phyloP scores from a whole-genome alignment of 2,329 filamentous ascomycete genomes.

The Colletotrichum theobromicola region DNA sequence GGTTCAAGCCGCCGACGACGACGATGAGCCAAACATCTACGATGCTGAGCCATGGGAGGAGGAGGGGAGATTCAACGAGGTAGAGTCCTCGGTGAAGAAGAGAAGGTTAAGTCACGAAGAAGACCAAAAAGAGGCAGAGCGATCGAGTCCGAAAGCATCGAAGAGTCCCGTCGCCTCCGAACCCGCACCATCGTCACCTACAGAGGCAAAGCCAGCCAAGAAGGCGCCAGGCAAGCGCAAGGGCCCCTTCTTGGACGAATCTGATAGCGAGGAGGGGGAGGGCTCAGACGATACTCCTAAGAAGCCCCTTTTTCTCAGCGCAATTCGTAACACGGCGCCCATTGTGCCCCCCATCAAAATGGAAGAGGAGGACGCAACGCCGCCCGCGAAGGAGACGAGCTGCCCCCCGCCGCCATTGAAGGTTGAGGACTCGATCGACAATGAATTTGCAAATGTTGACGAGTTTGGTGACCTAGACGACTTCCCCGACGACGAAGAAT shows the following conservation, averaged over 20 bases:
- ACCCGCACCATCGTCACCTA: background rate
- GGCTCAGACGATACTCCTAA: slow-evolving; percentile 17
- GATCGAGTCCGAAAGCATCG: background rate
- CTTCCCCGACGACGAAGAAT: slow-evolving; percentile 52
- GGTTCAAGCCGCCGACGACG: background rate
- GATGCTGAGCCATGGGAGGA: slow-evolving; percentile 4
- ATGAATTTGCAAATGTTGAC: slow-evolving; percentile 41
- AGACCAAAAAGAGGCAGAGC: background rate
- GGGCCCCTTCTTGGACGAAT: slow-evolving; percentile 76
- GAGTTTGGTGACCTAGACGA: slow-evolving; percentile 57
- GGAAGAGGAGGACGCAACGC: background rate
- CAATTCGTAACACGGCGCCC: background rate
- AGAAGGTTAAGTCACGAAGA: slow-evolving; percentile 42
- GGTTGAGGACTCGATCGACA: slow-evolving; percentile 33
- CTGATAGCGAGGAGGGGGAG: slow-evolving; percentile 59
- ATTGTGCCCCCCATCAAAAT: background rate
- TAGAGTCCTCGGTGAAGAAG: slow-evolving; percentile 42
- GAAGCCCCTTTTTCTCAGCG: background rate
- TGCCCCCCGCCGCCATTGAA: slow-evolving; percentile 27
- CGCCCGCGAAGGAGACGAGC: slow-evolving; percentile 12
- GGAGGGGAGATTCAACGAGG: slow-evolving; percentile 36
- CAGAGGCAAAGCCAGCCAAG: background rate
- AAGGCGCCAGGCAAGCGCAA: slow-evolving; percentile 32
- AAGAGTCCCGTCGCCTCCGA: background rate
- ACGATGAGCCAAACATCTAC: slow-evolving; percentile 3